Evolutionary conservation across 192 early-diverging fungal genomes (phyloP).

Genomic region (Dispira simplex): DNA sequence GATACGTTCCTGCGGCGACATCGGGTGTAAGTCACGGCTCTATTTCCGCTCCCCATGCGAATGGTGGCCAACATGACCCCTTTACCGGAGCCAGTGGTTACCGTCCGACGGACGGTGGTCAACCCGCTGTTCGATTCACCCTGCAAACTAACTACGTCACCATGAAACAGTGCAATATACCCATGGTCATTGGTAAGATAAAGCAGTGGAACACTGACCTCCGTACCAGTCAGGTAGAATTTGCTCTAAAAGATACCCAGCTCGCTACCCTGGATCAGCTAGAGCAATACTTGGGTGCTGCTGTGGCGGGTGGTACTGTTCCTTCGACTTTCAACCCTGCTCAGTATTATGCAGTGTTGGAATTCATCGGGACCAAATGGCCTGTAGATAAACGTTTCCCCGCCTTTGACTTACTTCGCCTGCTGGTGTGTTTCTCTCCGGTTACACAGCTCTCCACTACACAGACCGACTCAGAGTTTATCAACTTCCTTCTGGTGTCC

Average conservation of each 20-base stretch:
- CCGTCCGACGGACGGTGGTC: conserved; percentile 13
- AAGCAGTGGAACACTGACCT: conserved; percentile 46
- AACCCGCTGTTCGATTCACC: not conserved
- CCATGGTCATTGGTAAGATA: conserved; percentile 61
- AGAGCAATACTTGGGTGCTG: not conserved
- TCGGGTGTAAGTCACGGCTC: not conserved
- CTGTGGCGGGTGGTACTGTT: not conserved
- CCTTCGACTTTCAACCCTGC: conserved; percentile 18
- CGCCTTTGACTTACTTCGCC: conserved; percentile 68
- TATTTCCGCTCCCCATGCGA: not conserved
- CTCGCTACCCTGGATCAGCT: conserved; percentile 14
- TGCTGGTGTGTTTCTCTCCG: conserved; percentile 38
- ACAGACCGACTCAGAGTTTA: conserved; percentile 24
- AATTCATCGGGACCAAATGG: conserved; percentile 47
- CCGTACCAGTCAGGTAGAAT: conserved; percentile 2
- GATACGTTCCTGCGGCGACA: conserved; percentile 9
- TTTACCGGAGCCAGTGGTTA: not conserved
- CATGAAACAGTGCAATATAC: conserved; percentile 53
- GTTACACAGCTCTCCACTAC: conserved; percentile 19
- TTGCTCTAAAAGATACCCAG: conserved; percentile 13
- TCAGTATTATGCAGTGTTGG: conserved; percentile 24
- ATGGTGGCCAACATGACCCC: not conserved
- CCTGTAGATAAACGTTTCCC: conserved; percentile 56
- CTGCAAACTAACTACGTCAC: conserved; percentile 31
- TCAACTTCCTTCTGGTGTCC: conserved; percentile 22